Evolutionary conservation across 2,329 filamentous ascomycete genomes (phyloP).

Genomic region (Harringtonia lauricola): DNA sequence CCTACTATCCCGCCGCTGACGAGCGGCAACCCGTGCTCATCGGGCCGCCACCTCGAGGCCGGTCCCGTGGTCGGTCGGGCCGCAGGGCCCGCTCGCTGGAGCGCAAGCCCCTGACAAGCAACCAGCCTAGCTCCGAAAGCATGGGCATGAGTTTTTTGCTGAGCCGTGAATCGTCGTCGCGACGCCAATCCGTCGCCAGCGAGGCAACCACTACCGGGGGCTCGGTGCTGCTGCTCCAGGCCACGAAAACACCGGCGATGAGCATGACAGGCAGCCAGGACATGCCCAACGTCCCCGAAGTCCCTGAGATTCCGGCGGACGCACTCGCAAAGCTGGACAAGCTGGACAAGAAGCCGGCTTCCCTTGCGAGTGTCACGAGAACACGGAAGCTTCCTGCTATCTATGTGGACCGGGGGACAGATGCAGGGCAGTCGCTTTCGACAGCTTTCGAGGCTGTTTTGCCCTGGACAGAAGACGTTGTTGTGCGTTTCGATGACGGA

Average conservation of each 20-base stretch:
- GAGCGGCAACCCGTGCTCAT: not conserved
- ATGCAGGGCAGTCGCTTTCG: slow-evolving; percentile 17
- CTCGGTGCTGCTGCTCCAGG: not conserved
- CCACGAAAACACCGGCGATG: too few relatives aligned
- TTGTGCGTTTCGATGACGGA: slow-evolving; percentile 41
- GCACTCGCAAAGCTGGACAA: too few relatives aligned
- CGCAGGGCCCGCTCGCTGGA: slow-evolving; percentile 6
- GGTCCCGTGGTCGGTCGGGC: not conserved
- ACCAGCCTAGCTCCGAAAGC: not conserved
- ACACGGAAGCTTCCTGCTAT: too few relatives aligned
- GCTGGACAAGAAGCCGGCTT: not conserved
- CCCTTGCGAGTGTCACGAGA: too few relatives aligned
- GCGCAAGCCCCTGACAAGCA: not conserved
- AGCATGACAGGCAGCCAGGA: too few relatives aligned
- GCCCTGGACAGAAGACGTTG: slow-evolving; percentile 42
- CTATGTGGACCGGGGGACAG: slow-evolving; percentile 30
- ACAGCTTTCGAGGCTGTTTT: slow-evolving; percentile 32
- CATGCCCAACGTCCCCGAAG: not conserved
- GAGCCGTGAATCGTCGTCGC: slow-evolving; percentile 9
- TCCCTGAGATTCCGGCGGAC: not conserved
- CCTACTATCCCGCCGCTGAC: not conserved
- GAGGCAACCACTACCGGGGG: not conserved
- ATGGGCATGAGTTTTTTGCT: slow-evolving; percentile 5
- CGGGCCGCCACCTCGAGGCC: slow-evolving; percentile 1
- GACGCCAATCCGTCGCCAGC: slow-evolving; percentile 1